These are phyloP conservation scores for Epichloe uncinata DNA, from an alignment of 2,329 filamentous ascomycete species.

Conservation along the genomic window DNA sequence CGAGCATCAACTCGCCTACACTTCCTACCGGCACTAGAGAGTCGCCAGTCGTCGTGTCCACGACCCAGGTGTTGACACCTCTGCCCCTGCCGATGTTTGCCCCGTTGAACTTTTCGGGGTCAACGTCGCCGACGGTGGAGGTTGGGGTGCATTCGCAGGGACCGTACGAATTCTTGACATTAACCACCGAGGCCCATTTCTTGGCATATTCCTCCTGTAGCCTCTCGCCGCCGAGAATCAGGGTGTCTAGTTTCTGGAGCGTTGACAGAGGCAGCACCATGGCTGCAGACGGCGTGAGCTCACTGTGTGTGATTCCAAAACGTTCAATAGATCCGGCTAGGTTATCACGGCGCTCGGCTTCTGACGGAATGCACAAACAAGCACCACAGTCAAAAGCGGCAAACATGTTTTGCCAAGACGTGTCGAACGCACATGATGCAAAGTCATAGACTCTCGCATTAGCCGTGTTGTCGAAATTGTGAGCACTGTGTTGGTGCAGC, in stretches of 20 bases:
- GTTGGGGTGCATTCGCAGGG: slow-evolving; percentile 3
- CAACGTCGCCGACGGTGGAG: slow-evolving; percentile 7
- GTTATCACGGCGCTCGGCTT: slow-evolving; percentile 4
- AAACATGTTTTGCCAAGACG: slow-evolving; percentile 10
- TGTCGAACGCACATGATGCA: slow-evolving; percentile 12
- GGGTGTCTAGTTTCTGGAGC: neutral
- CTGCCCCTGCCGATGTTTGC: slow-evolving; percentile 8
- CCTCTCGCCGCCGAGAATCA: slow-evolving; percentile 3
- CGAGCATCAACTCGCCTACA: slow-evolving; percentile 7
- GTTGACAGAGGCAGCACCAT: neutral
- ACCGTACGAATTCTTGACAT: slow-evolving; percentile 2
- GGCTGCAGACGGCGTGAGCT: slow-evolving; percentile 2
- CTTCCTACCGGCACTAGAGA: slow-evolving; percentile 5
- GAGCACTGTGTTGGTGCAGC: slow-evolving; percentile 4
- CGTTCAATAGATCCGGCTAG: neutral
- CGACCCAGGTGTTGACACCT: slow-evolving; percentile 7
- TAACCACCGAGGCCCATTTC: slow-evolving; percentile 1
- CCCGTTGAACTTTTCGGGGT: slow-evolving; percentile 11
- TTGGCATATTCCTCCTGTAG: neutral
- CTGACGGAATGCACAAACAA: slow-evolving; percentile 11
- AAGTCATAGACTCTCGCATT: slow-evolving; percentile 12
- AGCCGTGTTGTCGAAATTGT: slow-evolving; percentile 4
- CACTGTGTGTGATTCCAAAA: neutral
- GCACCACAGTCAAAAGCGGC: slow-evolving; percentile 9
- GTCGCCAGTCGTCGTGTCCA: slow-evolving; percentile 2